Conservation (phyloP, 2,329 filamentous ascomycete genomes). For the Fusarium praegraminearum region DNA sequence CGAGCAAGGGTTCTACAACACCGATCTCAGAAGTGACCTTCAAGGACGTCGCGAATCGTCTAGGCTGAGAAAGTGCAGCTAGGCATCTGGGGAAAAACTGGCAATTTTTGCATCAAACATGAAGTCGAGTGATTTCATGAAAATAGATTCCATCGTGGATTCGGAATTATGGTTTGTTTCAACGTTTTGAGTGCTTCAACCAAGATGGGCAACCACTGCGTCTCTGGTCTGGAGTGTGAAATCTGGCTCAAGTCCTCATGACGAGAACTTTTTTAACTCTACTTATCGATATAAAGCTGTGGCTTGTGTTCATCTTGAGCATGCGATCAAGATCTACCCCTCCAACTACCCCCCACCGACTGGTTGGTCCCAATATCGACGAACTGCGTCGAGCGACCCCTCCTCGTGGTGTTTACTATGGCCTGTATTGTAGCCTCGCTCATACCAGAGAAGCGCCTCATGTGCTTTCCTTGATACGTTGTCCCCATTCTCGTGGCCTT, state of each 20-base stretch:
- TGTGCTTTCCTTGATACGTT: slow-evolving; percentile 23
- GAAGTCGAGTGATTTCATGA: slow-evolving; percentile 29
- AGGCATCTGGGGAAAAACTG: slow-evolving; percentile 3
- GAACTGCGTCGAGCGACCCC: slow-evolving; percentile 48
- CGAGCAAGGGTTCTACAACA: slow-evolving; percentile 30
- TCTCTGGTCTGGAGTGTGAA: not conserved
- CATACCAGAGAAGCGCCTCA: slow-evolving; percentile 26
- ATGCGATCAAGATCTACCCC: slow-evolving; percentile 44
- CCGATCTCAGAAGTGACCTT: slow-evolving; percentile 25
- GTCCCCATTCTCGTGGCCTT: slow-evolving; percentile 34
- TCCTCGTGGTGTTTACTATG: slow-evolving; percentile 49
- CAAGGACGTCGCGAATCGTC: slow-evolving; percentile 14
- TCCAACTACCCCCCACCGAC: slow-evolving; percentile 48
- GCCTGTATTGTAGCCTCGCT: slow-evolving; percentile 44
- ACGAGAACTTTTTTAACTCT: not conserved
- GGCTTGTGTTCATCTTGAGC: slow-evolving; percentile 22
- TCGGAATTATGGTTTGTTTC: not conserved
- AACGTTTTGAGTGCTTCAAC: not conserved
- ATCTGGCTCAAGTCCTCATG: not conserved
- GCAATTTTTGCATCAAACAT: slow-evolving; percentile 1
- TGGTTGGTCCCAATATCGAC: slow-evolving; percentile 40
- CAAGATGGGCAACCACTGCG: not conserved
- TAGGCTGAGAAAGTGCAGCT: slow-evolving; percentile 25
- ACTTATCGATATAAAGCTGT: slow-evolving; percentile 24
- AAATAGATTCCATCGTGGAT: not conserved